These are phyloP conservation scores for Aegilops longissima DNA, from an alignment of 176 grass and related monocot genomes.

Conservation along the genomic window DNA sequence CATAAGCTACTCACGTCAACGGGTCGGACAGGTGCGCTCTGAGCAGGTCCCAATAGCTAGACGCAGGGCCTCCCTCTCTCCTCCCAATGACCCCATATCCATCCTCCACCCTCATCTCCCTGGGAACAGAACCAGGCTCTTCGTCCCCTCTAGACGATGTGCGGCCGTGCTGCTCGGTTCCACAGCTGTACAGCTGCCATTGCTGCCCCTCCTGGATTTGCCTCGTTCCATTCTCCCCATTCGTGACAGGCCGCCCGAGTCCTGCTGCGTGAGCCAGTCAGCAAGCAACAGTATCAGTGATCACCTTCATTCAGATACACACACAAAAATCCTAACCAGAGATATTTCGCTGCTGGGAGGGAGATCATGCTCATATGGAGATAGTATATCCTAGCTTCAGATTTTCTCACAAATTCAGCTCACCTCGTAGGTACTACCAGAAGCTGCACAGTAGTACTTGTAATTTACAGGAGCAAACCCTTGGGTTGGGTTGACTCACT, in stretches of 20 bases:
- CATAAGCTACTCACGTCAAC: conserved; percentile 51
- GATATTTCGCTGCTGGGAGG: background rate
- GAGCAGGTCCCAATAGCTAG: conserved; percentile 59
- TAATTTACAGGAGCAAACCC: background rate
- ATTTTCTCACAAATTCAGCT: background rate
- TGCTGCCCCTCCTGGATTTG: conserved; percentile 28
- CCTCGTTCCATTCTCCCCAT: conserved; percentile 20
- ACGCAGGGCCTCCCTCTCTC: conserved; percentile 52
- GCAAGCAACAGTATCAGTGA: conserved; percentile 19
- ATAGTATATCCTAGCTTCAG: too few relatives aligned
- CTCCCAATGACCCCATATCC: conserved; percentile 51
- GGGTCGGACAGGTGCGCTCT: conserved; percentile 66
- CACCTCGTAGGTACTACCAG: background rate
- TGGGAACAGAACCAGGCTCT: conserved; percentile 23
- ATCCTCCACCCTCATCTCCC: conserved; percentile 45
- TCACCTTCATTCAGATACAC: conserved; percentile 17
- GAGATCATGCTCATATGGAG: background rate
- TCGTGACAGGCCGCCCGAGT: background rate
- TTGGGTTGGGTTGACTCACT: conserved; percentile 16
- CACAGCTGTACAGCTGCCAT: conserved; percentile 20
- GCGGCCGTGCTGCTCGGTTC: conserved; percentile 5
- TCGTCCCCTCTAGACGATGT: conserved; percentile 26
- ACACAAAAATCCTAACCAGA: background rate
- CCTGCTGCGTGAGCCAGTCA: background rate
- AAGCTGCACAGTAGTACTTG: background rate